Evolutionary conservation across 768 basidiomycete genomes (phyloP), one percentile per base, ranked within the genome.

Genomic region (Termitomyces sp.): DNA sequence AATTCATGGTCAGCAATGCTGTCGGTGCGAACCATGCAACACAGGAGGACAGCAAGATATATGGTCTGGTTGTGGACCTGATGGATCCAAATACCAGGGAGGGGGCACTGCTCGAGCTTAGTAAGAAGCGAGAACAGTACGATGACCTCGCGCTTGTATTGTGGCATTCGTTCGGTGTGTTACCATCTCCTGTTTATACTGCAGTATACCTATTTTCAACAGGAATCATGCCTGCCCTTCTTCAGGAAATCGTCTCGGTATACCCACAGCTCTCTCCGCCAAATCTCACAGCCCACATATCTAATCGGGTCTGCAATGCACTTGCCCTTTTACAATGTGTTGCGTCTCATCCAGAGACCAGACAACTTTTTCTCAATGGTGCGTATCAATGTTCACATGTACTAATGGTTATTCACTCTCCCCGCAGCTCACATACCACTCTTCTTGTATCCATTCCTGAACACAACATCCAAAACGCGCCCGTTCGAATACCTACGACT

Each of bases 401-500:
- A 61, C 63, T 13, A 65, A 33, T 7, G 33, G 24, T 63, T 81
- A 83, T 87, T 58, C 83, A 90, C 71, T 24, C 42, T 51, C 85
- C 16, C 84, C 84, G 22, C 67, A 94, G 96, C 96, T 32, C 97
- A 98, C 75, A 95, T 99, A 72, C 96, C 96, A 44, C 85, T 99
- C 63, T 98, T 99, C 79, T 82, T 99, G 68, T 99, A 99, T 76
- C 96, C 96, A 20, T 99, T 99, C 79, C 81, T 99, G 68, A 99
- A 99, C 75, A 99, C 96, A 7, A 99, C 95, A 13, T 94, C 92
- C 59, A 99, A 99, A 82, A 98, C 96, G 13, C 87, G 96, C n/a
- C 96, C 96, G 2, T 99, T 99, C 71, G 97, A 99, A 80, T 99
- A 99, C 75, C 87, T 99, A 57, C 89, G 97, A n/a, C 86, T 99